A percentile compares a stretch with the other conserved stretches of the same genome.
Conservation (phyloP, 495 filamentous ascomycete species). For the Aspergillus funiculosus region DNA sequence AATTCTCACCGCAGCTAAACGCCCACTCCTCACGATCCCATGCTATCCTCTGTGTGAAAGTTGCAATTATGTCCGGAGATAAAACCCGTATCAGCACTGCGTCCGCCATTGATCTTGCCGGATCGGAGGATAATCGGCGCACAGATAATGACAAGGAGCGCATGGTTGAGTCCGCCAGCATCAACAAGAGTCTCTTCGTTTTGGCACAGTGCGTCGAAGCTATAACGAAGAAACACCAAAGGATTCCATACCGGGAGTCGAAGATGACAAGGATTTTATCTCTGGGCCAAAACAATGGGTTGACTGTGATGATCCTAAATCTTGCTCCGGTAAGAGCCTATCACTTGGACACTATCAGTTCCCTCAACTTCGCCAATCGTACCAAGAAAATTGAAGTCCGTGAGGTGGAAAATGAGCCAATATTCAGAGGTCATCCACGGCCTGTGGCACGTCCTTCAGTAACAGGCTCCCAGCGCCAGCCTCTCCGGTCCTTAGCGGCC, state of each 20-base stretch:
- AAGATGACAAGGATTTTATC: conserved; percentile 97
- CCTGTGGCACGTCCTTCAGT: conserved; percentile 39
- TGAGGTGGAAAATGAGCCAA: conserved; percentile 88
- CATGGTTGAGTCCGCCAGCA: conserved; percentile 91
- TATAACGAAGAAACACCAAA: conserved; percentile 69
- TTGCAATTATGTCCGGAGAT: conserved; percentile 67
- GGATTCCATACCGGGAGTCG: conserved; percentile 88
- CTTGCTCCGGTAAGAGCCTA: conserved; percentile 80
- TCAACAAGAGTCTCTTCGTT: conserved; percentile 96
- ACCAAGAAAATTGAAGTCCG: conserved; percentile 95
- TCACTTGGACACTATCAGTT: conserved; percentile 89
- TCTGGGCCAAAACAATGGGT: conserved; percentile 89
- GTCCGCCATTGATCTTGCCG: conserved; percentile 93
- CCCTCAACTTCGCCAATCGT: conserved; percentile 88
- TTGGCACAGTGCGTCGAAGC: conserved; percentile 95
- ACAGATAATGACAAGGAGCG: conserved; percentile 94
- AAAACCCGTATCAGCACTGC: conserved; percentile 72
- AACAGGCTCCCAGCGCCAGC: conserved; percentile 57
- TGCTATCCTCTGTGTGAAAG: conserved; percentile 85
- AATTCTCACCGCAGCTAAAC: conserved; percentile 55
- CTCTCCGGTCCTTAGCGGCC: conserved; percentile 62
- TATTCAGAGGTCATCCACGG: conserved; percentile 67
- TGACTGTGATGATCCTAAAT: conserved; percentile 96
- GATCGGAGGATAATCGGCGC: conserved; percentile 90
- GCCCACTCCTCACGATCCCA: conserved; percentile 91